Conservation (phyloP, 352 stramenopile species). For the Pythium rishiriense region DNA sequence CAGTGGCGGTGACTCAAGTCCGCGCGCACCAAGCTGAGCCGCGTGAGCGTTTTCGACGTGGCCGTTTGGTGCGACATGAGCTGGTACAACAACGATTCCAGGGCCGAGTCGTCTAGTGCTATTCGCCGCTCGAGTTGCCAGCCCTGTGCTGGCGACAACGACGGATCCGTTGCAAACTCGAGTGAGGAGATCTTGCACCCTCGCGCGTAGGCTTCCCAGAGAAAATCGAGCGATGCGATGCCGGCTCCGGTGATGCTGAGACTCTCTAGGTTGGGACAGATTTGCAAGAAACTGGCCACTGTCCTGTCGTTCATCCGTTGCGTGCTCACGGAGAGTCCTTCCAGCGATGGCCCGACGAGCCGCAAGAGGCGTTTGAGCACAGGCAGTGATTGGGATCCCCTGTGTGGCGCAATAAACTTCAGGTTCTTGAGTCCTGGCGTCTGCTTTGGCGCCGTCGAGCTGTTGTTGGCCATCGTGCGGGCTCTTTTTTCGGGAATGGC, state of each 20-base stretch:
- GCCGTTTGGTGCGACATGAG: neutral
- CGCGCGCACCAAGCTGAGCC: neutral
- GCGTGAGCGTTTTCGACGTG: neutral
- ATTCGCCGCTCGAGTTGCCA: neutral
- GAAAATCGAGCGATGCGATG: constrained; percentile 1
- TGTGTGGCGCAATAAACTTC: neutral
- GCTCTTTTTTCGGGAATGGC: neutral
- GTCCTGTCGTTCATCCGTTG: neutral
- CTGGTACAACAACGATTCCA: neutral
- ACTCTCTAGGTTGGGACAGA: constrained; percentile 3
- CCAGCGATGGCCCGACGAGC: neutral
- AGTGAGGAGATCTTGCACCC: constrained; percentile 6
- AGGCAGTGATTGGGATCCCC: neutral
- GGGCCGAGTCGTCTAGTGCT: neutral
- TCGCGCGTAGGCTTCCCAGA: neutral
- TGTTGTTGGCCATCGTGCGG: neutral
- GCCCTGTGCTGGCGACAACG: no score
- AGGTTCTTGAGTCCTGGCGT: neutral
- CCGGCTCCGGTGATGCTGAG: neutral
- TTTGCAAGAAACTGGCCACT: neutral
- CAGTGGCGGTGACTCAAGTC: neutral
- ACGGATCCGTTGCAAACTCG: neutral
- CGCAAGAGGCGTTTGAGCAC: neutral
- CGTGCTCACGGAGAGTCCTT: neutral
- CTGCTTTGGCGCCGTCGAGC: neutral